Evolutionary conservation across 2,329 filamentous ascomycete genomes (phyloP), one percentile per base, ranked within the genome.

Genomic region (Colletotrichum orbiculare): DNA sequence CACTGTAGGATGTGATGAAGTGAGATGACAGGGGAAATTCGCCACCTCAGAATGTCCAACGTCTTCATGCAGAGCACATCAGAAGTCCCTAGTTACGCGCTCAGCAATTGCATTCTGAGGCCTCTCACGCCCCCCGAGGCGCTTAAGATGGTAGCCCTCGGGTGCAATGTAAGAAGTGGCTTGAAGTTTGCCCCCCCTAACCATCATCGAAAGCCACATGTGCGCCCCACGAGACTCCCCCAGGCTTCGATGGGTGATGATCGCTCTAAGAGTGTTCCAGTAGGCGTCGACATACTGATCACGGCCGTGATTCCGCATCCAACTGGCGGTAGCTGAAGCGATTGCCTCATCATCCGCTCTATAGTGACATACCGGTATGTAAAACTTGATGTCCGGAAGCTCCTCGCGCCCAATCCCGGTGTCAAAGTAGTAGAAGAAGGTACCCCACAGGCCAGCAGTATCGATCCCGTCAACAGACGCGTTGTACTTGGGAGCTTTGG

Each of bases 191-290:
- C 58, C 58, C 13, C 43, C n/a, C 37, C 33, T 55, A 8, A 55
- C 12, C 58, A 61, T 61, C 58, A 61, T 61, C 4, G 50, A 62
- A 6, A 62, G 15, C 53, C 59, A 62, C 45, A 62, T 62, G 15
- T 62, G 59, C 3, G n/a, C 59, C 11, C 59, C 59, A 1, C 59
- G 45, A 9, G 59, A 62, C 34, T 62, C 59, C 9, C 43, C 35
- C 6, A 62, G 33, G 0, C 34, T 11, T 2, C 59, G 43, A 15
- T 62, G 59, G 5, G 59, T 11, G 12, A 62, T 56, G 0, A 62
- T 62, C 0, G 39, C 15, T 15, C 17, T 45, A 12, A 62, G 39
- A 33, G 52, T 45, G 8, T 25, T 4, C 59, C 59, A 50, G 45
- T 46, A 62, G 0, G 45, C 52, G 6, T 62, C 39, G 4, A 62